Conservation (phyloP, 305 asterid genomes). For the Solanum chacoense region DNA sequence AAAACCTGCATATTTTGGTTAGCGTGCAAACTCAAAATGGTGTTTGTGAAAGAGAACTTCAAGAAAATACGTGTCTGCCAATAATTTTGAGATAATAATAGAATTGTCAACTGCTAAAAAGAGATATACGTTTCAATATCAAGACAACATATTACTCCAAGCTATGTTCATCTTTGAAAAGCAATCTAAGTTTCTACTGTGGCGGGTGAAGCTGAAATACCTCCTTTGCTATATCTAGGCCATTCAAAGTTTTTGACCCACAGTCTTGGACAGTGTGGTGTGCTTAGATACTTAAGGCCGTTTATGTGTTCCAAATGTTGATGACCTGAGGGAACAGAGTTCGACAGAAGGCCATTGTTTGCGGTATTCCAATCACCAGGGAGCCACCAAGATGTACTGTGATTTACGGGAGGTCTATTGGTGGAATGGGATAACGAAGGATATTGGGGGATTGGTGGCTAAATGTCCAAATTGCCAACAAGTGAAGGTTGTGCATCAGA, state of each 20-base stretch:
- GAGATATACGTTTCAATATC: background rate
- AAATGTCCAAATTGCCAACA: too few relatives aligned
- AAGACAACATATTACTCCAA: background rate
- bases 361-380: too few relatives aligned
- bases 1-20: background rate
- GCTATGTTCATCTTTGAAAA: background rate
- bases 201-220: background rate
- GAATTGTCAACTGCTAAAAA: background rate
- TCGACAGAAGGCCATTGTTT: too few relatives aligned
- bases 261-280: too few relatives aligned
- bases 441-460: too few relatives aligned
- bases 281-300: too few relatives aligned
- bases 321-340: too few relatives aligned
- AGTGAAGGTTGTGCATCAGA: background rate
- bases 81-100: background rate
- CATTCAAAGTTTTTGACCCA: too few relatives aligned
- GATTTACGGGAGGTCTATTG: too few relatives aligned
- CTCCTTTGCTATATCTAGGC: background rate
- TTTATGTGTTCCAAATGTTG: too few relatives aligned
- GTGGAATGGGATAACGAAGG: too few relatives aligned
- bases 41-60: background rate
- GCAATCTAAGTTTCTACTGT: background rate
- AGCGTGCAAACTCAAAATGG: background rate
- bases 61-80: background rate
- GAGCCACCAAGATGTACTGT: too few relatives aligned